A percentile compares a stretch with the other conserved stretches of the same genome.
phyloP scores from a whole-genome alignment of 768 basidiomycete species.

The Leccinum imitatum region DNA sequence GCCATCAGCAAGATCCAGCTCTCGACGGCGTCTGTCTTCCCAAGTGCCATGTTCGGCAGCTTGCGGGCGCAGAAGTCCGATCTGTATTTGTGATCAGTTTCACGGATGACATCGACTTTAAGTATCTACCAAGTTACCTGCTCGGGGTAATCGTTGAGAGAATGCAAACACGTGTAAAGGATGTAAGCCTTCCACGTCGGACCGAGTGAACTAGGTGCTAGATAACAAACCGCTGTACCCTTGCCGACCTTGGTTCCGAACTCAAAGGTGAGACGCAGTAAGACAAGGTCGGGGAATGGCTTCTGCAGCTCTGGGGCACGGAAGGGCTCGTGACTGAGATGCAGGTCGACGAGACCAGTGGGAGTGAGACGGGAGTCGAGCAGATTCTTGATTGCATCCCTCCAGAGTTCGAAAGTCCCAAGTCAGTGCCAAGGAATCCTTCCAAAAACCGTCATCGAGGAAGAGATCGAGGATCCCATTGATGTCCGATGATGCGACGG shows the following conservation, averaged over 20 bases:
- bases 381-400: constrained; percentile 37
- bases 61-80: constrained; percentile 43
- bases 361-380: constrained; percentile 38
- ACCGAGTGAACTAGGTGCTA: constrained; percentile 43
- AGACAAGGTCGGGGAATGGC: constrained; percentile 53
- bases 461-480: constrained; percentile 25
- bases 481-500: constrained; percentile 22
- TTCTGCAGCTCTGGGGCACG: constrained; percentile 34
- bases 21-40: constrained; percentile 44
- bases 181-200: constrained; percentile 57
- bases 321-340: constrained; percentile 24
- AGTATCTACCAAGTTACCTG: constrained; percentile 23
- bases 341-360: constrained; percentile 18
- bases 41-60: constrained; percentile 54
- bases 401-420: constrained; percentile 55
- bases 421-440: constrained; percentile 53
- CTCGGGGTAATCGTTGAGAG: constrained; percentile 55
- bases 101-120: background rate
- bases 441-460: constrained; percentile 42
- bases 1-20: constrained; percentile 45
- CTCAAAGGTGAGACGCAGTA: constrained; percentile 55
- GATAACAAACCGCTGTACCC: constrained; percentile 52
- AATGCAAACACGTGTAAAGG: constrained; percentile 60
- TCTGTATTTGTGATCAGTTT: constrained; percentile 8
- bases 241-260: constrained; percentile 52